Evolutionary conservation across 2,329 filamentous ascomycete species (phyloP).

Genomic region (Neopestalotiopsis rosae): DNA sequence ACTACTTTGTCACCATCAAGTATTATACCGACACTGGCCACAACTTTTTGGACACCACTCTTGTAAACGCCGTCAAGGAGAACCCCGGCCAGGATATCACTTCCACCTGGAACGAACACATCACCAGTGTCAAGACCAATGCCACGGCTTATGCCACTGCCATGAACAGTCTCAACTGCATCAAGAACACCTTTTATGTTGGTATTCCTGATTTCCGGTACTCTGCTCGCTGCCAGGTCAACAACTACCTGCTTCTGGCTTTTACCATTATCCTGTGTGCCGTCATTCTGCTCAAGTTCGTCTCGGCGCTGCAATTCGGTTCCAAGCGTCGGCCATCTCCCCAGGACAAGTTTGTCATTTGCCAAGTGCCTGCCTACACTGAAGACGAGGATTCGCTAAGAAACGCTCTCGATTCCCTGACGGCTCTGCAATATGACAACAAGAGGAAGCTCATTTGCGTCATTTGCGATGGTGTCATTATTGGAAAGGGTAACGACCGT

Average conservation of each 20-base stretch:
- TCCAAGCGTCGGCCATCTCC: conserved; percentile 87
- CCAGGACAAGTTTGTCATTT: conserved; percentile 99
- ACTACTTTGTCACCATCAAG: conserved; percentile 84
- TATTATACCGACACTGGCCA: conserved; percentile 55
- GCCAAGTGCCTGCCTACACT: conserved; percentile 96
- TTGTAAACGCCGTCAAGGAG: conserved; percentile 72
- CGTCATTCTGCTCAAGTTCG: conserved; percentile 86
- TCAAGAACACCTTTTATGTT: conserved; percentile 82
- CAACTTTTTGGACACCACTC: conserved; percentile 71
- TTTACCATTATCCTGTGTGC: conserved; percentile 84
- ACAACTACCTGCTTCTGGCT: conserved; percentile 87
- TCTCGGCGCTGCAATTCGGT: conserved; percentile 91
- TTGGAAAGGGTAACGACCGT: conserved; percentile 93
- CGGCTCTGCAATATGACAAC: conserved; percentile 95
- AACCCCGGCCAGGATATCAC: conserved; percentile 85
- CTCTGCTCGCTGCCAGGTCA: conserved; percentile 77
- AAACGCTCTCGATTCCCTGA: conserved; percentile 92
- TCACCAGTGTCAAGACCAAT: conserved; percentile 56
- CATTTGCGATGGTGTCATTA: conserved; percentile 96
- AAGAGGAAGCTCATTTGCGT: conserved; percentile 97
- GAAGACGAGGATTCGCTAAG: conserved; percentile 95
- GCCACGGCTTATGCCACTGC: conserved; percentile 56
- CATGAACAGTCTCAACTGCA: conserved; percentile 75
- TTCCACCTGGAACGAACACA: conserved; percentile 61
- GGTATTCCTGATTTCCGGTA: conserved; percentile 87